phyloP scores from a whole-genome alignment of 2,329 filamentous ascomycete genomes.

The Fusarium sterilihyphosum region DNA sequence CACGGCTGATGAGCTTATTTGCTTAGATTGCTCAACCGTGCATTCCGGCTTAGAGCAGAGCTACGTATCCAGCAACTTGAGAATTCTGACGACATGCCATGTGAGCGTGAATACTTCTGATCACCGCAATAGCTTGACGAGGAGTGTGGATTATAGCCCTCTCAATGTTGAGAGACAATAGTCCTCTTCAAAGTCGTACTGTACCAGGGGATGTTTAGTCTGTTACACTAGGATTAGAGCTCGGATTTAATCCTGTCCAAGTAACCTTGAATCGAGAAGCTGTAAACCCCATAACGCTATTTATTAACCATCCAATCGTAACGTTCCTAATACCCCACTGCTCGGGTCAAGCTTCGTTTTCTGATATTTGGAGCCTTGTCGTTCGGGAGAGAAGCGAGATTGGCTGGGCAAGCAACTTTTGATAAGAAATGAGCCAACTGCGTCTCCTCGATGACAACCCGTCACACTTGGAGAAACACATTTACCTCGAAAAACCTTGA shows the following conservation, averaged over 20 bases:
- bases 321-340: not conserved
- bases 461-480: not conserved
- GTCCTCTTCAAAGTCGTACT: not conserved
- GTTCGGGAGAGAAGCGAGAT: conserved; percentile 5
- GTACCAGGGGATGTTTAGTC: not conserved
- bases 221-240: conserved; percentile 2
- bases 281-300: conserved; percentile 21
- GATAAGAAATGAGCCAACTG: conserved; percentile 27
- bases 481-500: not conserved
- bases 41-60: conserved; percentile 16
- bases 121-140: not conserved
- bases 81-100: not conserved
- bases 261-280: conserved; percentile 12
- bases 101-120: not conserved
- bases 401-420: conserved; percentile 1
- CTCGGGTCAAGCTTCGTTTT: conserved; percentile 7
- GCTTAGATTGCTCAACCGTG: conserved; percentile 16
- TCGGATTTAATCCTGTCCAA: conserved; percentile 20
- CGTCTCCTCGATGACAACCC: conserved; percentile 27
- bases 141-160: not conserved
- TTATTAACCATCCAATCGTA: not conserved
- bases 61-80: not conserved
- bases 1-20: conserved; percentile 35
- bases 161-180: not conserved
- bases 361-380: not conserved